Conservation (phyloP, 805 yeast species). For the Kodamaea lidongshanica region DNA sequence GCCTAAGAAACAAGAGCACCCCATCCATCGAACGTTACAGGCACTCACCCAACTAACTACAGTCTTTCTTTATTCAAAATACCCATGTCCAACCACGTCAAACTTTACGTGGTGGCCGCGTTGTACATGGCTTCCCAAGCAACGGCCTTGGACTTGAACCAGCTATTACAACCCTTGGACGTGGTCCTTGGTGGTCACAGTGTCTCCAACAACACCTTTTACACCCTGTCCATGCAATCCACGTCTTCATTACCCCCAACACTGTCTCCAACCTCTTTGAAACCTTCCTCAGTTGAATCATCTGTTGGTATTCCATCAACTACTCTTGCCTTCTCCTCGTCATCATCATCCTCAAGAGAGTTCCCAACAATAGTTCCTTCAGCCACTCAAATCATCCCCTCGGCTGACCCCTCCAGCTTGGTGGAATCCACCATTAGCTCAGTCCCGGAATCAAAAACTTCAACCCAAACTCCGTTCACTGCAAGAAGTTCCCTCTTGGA, state of each 20-base stretch:
- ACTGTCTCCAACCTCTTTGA: background rate
- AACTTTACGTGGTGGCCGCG: conserved; percentile 8
- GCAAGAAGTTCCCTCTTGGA: too few species aligned
- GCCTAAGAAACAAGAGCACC: too few species aligned
- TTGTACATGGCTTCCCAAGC: conserved; percentile 4
- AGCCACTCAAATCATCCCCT: background rate
- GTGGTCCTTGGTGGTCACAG: too few species aligned
- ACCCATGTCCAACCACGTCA: conserved; percentile 7
- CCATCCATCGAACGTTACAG: too few species aligned
- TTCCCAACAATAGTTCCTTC: background rate
- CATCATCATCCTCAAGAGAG: conserved; percentile 3
- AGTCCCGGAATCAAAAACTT: too few species aligned
- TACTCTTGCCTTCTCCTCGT: background rate
- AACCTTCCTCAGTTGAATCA: background rate
- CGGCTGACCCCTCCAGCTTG: too few species aligned
- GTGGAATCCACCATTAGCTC: too few species aligned
- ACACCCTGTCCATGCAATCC: background rate
- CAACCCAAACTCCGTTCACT: too few species aligned
- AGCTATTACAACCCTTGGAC: too few species aligned
- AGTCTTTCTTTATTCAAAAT: conserved; percentile 17
- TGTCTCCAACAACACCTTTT: conserved; percentile 1
- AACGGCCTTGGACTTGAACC: conserved; percentile 1
- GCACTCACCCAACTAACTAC: too few species aligned
- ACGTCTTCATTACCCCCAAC: conserved; percentile 1
- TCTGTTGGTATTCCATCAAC: background rate